Base-by-base conservation (phyloP, 139 green algal genomes). In the Picochlorum sp. region DNA sequence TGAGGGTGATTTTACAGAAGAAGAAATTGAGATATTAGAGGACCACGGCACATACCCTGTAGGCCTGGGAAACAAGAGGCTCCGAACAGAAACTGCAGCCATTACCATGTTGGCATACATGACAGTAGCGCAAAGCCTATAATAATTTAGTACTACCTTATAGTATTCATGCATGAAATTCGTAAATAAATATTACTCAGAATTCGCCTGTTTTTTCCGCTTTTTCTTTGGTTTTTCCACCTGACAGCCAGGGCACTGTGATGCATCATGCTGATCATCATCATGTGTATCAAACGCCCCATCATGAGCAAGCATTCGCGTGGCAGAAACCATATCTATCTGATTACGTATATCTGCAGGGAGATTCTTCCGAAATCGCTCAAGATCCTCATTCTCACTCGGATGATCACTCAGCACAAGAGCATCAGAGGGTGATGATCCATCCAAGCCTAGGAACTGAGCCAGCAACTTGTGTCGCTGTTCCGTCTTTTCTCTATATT, bases 21-120 rank as follows among this genome's bases (percentile, higher is more conserved):
- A 59, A 1, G 90, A 97, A 65, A 18, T 89, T 28, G 16, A 63
- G 2, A 28, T 18, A 13, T 58, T 97, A 34, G 18, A 72, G 13
- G 57, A 21, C 6, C 70, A 75, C 1, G 90, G 87, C 2, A 84
- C 75, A 4, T 20, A 74, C 18, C 60, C 77, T 2, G 85, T 95
- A 13, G 83, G 86, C 1, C 69, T 97, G 20, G 90, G 90, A 2
- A 26, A 57, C 0, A 66, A 82, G 38, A 70, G 90, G 34, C 66
- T 97, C 26, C 45, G 90, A 20, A 82, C 82, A 11, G 90, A 97
- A 73, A 97, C 90, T 24, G 90, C 90, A 1, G 89, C 85, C 1
- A 26, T 97, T 16, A 76, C 83, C 15, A 15, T 95, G 76, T 72
- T 97, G 20, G 65, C 84, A 4, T 89, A 76, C 16, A 73, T 77